Evolutionary conservation across 148 eudicot genomes (phyloP), one percentile per base, ranked within the genome.

Genomic region (Cornus suecica): DNA sequence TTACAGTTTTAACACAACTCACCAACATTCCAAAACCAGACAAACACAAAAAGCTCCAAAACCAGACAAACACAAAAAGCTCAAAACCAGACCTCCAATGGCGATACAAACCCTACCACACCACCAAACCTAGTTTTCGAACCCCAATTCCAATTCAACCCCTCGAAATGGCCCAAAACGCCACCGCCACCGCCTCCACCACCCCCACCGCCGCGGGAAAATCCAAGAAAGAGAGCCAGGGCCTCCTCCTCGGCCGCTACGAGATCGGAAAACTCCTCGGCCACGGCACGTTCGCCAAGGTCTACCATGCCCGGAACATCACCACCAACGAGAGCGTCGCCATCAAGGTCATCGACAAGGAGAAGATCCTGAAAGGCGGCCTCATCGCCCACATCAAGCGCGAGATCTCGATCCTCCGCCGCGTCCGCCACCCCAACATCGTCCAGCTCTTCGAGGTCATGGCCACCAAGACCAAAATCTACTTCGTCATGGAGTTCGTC

Each of bases 341-440:
- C 10, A 81, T 81, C 24, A 81, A 81, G 73, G 76, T 77, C 29
- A 81, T 81, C 11, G 84, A 81, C 24, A 81, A 81, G 51, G 80
- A 81, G 52, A 77, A 81, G 51, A 76, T 81, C 37, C 23, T 81
- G 13, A 76, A 77, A 62, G 70, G 69, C 2, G 84, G 84, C 8
- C 27, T 81, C 5, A 81, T 69, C 0, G 45, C 77, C 2, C 77
- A 81, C 63, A 73, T 81, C 69, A 81, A 81, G 41, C 77, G 84
- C 30, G 84, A 81, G 73, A 81, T 81, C 73, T 81, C 84, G 9
- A 77, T 81, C 20, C 23, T 81, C 28, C 26, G 84, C n/a, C 51
- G 80, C 18, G 84, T 81, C 25, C 74, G 84, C 28, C 84, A 81
- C 28, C 84, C 84, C n/a, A 81, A 81, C 69, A 81, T 81, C 14